Base-by-base conservation (phyloP, 129 eudicot species). In the Flaveria sonorensis region DNA sequence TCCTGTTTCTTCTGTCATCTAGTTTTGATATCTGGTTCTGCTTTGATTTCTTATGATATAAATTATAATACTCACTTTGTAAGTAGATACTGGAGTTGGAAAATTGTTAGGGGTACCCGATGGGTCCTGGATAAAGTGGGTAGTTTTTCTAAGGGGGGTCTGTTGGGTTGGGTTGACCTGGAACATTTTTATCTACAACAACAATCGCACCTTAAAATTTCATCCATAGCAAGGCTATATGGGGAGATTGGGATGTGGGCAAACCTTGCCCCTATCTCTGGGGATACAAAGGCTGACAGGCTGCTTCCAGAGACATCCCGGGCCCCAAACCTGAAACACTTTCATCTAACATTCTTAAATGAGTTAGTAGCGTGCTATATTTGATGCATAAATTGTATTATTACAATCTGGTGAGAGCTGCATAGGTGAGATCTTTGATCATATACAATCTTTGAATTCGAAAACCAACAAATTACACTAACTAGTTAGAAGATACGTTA, bases 1-100 rank as follows among this genome's bases (percentile, higher is more conserved):
- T 84, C 64, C 30, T 8, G 14, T 73, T 36, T 28, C 23, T 59
- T 69, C 7, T 66, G 71, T 60, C 52, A 36, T 68, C 6, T 36
- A 16, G 61, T 45, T 65, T 82, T 72, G 68, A 52, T 9, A 3
- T 14, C 7, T 10, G 64, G 14, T 40, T 11, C 28, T 61, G 67
- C 19, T 26, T 61, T 12, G 67, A 12, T 40, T 28, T 10, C 32
- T 66, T 45, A 16, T 28, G 48, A 28, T 62, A 12, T 24, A 62
- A 26, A 26, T 24, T 7, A 13, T 47, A 62, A 75, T 47, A 20
- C 28, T 46, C 61, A 75, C 48, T 10, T 61, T 62, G 32, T 16
- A 47, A 5, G 60, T 45, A 60, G 28, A 46, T 61, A 61, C 15
- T 56, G 16, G 24, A 53, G 60, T 15, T 52, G 59, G 59, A 52